Evolutionary conservation across 2,329 filamentous ascomycete species (phyloP).

Genomic region (Aciculosporium take): DNA sequence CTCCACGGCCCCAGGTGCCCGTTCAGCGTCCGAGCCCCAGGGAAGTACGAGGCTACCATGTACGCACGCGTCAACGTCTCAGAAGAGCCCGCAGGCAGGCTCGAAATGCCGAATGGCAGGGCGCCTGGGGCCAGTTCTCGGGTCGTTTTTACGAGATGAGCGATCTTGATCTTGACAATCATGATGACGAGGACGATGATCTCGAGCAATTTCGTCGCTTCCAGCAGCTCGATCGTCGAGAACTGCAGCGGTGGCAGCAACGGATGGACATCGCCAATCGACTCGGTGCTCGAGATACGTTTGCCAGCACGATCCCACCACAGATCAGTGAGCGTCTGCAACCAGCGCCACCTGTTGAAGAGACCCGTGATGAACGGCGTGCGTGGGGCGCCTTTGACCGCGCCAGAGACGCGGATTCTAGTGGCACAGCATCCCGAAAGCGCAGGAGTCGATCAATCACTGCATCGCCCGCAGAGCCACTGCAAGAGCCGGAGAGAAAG

Average conservation of each 20-base stretch:
- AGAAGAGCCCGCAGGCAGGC: constrained; percentile 41
- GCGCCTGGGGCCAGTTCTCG: constrained; percentile 59
- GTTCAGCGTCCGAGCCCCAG: constrained; percentile 19
- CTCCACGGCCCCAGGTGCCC: constrained; percentile 15
- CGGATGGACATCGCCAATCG: constrained; percentile 69
- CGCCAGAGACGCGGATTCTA: constrained; percentile 53
- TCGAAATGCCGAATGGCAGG: constrained; percentile 77
- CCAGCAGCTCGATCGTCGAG: constrained; percentile 42
- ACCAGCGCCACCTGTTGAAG: constrained; percentile 39
- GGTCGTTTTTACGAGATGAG: constrained; percentile 46
- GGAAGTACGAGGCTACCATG: constrained; percentile 21
- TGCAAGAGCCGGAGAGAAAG: constrained; percentile 63
- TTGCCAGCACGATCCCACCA: constrained; percentile 45
- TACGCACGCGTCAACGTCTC: constrained; percentile 43
- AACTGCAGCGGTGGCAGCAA: constrained; percentile 64
- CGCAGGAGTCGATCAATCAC: constrained; percentile 59
- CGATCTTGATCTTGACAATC: constrained; percentile 26
- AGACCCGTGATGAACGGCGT: constrained; percentile 65
- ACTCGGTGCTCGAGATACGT: constrained; percentile 60
- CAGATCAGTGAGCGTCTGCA: constrained; percentile 49
- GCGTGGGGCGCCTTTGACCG: constrained; percentile 89
- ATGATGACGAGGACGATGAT: constrained; percentile 56
- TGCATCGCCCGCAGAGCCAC: constrained; percentile 53
- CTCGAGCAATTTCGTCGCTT: constrained; percentile 39
- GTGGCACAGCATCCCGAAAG: constrained; percentile 44